Conservation (phyloP, 2,329 filamentous ascomycete genomes). For the Massarina eburnea region DNA sequence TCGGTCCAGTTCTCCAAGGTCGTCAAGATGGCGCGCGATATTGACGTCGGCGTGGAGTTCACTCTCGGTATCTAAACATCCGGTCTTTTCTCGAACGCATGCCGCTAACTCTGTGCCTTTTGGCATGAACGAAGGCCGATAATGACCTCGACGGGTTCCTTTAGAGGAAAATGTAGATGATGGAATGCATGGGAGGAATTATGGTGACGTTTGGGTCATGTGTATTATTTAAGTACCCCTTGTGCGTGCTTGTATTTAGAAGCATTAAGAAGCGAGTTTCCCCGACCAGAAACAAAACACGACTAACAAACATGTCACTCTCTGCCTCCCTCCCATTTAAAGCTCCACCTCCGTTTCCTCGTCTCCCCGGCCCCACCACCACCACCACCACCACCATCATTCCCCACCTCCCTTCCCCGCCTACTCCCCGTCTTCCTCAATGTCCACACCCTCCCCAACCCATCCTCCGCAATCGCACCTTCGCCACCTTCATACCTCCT, state of each 20-base stretch:
- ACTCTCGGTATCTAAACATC: conserved; percentile 70
- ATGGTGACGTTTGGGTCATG: conserved; percentile 2
- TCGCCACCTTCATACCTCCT: conserved; percentile 19
- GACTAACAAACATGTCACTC: too few species aligned
- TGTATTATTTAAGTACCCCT: conserved; percentile 17
- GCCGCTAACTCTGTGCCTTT: conserved; percentile 11
- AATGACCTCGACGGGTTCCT: background rate
- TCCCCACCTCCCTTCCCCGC: conserved; percentile 21
- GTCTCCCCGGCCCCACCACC: background rate
- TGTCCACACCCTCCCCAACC: conserved; percentile 20
- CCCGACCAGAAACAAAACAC: background rate
- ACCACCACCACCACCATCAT: conserved; percentile 6
- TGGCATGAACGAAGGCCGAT: conserved; percentile 6
- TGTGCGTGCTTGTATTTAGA: conserved; percentile 14
- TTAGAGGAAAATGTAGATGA: conserved; percentile 3
- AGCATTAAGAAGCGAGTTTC: conserved; percentile 14
- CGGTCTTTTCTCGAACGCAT: conserved; percentile 4
- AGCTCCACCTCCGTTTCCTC: conserved; percentile 1
- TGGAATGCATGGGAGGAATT: conserved; percentile 1
- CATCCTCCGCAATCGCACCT: conserved; percentile 17
- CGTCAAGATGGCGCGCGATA: conserved; percentile 97
- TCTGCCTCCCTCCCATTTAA: background rate
- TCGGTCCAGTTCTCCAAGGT: conserved; percentile 98
- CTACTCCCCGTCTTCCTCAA: conserved; percentile 25
- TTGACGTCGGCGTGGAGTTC: conserved; percentile 81